Conservation (phyloP, 1,284 basidiomycete genomes). For the Athelia psychrophila region DNA sequence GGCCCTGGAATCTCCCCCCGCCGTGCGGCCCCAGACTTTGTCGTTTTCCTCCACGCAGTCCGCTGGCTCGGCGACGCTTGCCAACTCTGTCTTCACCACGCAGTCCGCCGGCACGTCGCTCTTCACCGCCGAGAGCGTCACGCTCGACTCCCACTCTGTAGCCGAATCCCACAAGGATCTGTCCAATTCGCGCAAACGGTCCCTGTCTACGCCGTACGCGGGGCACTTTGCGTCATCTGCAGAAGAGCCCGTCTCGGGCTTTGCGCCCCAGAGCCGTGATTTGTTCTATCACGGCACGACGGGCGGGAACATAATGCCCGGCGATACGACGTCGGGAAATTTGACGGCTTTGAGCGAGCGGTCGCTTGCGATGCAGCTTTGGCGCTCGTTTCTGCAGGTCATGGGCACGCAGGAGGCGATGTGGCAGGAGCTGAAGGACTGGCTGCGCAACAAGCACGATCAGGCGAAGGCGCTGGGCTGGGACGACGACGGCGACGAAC, state of each 20-base stretch:
- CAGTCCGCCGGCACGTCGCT: constrained; percentile 21
- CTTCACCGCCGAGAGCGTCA: constrained; percentile 20
- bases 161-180: background rate
- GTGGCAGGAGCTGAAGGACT: constrained; percentile 74
- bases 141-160: background rate
- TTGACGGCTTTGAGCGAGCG: constrained; percentile 46
- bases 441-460: constrained; percentile 50
- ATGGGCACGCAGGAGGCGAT: constrained; percentile 72
- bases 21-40: constrained; percentile 31
- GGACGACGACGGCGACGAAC: constrained; percentile 62
- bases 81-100: constrained; percentile 15
- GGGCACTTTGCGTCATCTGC: too few species aligned
- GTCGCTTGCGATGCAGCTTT: constrained; percentile 69
- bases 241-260: too few species aligned
- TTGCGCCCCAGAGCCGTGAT: too few species aligned
- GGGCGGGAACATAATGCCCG: too few species aligned
- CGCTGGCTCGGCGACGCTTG: constrained; percentile 15
- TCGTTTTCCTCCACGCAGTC: constrained; percentile 46
- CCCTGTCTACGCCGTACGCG: background rate
- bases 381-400: constrained; percentile 61
- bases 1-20: constrained; percentile 27
- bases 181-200: background rate
- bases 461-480: constrained; percentile 59
- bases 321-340: background rate
- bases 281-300: too few species aligned